Evolutionary conservation across 73 alveolate species (phyloP).

Genomic region (Halteria grandinella): DNA sequence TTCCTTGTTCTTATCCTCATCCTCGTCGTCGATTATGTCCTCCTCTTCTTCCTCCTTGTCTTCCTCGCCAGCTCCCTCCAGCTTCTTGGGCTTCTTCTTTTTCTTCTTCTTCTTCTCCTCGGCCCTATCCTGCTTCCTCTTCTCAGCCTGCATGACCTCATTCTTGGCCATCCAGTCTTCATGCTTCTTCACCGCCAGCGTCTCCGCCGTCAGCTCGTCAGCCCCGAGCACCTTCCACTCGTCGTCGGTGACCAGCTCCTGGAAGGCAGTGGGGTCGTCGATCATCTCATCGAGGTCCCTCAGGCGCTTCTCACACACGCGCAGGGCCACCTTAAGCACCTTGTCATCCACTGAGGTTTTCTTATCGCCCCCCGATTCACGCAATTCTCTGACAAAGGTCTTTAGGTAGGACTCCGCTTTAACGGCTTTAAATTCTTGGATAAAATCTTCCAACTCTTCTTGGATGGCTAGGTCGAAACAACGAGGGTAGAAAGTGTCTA

Average conservation of each 20-base stretch:
- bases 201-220: slow-evolving; percentile 80
- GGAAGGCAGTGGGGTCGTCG: slow-evolving; percentile 77
- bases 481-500: slow-evolving; percentile 96
- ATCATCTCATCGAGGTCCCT: slow-evolving; percentile 88
- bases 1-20: slow-evolving; percentile 63
- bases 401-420: slow-evolving; percentile 83
- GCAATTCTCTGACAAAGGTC: slow-evolving; percentile 41
- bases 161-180: slow-evolving; percentile 77
- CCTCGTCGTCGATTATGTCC: slow-evolving; percentile 65
- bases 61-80: slow-evolving; percentile 59
- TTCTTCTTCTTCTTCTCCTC: slow-evolving; percentile 46
- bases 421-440: slow-evolving; percentile 87
- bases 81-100: slow-evolving; percentile 77
- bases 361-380: slow-evolving; percentile 32
- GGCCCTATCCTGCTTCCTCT: slow-evolving; percentile 52
- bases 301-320: slow-evolving; percentile 83
- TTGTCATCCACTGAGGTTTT: slow-evolving; percentile 67
- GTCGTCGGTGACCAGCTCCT: slow-evolving; percentile 67
- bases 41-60: slow-evolving; percentile 53
- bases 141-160: slow-evolving; percentile 48
- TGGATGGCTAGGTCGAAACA: slow-evolving; percentile 92
- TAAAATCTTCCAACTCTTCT: slow-evolving; percentile 91
- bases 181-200: slow-evolving; percentile 74
- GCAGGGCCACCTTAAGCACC: slow-evolving; percentile 78
- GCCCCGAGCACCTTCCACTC: slow-evolving; percentile 95